A percentile compares a stretch with the other conserved stretches of the same genome.
Conservation (phyloP, 495 filamentous ascomycete genomes). For the Penicillium taxi region DNA sequence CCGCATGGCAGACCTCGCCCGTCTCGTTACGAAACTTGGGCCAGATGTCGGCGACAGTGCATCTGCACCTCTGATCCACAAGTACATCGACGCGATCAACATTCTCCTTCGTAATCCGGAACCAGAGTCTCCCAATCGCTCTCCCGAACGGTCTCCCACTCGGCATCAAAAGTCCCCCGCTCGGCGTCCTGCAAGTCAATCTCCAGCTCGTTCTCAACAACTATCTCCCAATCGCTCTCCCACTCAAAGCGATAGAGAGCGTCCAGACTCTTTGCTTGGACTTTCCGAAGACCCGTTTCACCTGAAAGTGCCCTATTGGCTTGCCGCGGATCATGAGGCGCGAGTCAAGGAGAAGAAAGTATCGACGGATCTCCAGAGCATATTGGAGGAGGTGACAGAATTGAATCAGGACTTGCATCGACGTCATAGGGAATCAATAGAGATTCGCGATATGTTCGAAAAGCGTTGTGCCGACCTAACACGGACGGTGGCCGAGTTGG, state of each 20-base stretch:
- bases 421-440: conserved; percentile 25
- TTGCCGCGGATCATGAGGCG: no score
- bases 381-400: conserved; percentile 20
- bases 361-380: conserved; percentile 12
- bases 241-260: no score
- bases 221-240: no score
- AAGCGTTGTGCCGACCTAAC: conserved; percentile 21
- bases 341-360: conserved; percentile 4
- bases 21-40: conserved; percentile 9
- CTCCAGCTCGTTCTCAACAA: no score
- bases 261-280: no score
- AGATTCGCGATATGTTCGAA: conserved; percentile 28
- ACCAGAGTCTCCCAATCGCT: conserved; percentile 1
- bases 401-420: conserved; percentile 23
- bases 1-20: conserved; percentile 23
- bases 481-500: conserved; percentile 20
- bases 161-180: no score
- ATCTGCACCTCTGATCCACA: conserved; percentile 17
- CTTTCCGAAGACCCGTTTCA: no score
- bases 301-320: background rate
- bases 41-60: conserved; percentile 7
- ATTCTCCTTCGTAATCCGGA: conserved; percentile 21
- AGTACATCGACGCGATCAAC: conserved; percentile 28
- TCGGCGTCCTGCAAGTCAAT: no score
- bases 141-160: background rate